These are phyloP conservation scores for Ustilago sp. DNA, from an alignment of 1,284 basidiomycete genomes.

Conservation along the genomic window DNA sequence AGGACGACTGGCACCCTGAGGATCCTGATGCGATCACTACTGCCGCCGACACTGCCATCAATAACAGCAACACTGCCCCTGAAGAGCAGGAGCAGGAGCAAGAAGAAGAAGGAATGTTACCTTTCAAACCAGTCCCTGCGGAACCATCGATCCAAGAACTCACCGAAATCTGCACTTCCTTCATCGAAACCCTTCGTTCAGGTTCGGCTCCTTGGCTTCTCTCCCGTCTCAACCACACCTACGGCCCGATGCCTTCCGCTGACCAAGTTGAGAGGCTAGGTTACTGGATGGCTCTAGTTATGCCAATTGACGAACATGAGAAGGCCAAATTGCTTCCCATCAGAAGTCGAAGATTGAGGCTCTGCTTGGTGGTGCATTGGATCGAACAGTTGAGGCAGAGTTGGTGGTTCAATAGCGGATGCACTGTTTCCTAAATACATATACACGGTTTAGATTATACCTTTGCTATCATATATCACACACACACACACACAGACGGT, in stretches of 20 bases:
- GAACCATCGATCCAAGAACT: slow-evolving; percentile 76
- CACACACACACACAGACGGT: neutral
- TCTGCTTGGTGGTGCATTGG: slow-evolving; percentile 90
- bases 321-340: slow-evolving; percentile 94
- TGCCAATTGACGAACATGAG: slow-evolving; percentile 95
- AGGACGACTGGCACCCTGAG: neutral
- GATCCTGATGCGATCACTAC: neutral
- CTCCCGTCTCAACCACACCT: slow-evolving; percentile 78
- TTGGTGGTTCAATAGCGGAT: slow-evolving; percentile 70
- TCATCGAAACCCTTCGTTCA: slow-evolving; percentile 81
- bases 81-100: neutral
- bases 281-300: slow-evolving; percentile 84
- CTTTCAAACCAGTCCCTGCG: slow-evolving; percentile 49
- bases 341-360: slow-evolving; percentile 79
- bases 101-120: slow-evolving; percentile 25
- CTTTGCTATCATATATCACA: neutral
- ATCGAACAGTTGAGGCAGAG: slow-evolving; percentile 79
- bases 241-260: slow-evolving; percentile 58
- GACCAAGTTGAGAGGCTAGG: slow-evolving; percentile 59
- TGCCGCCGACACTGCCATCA: neutral
- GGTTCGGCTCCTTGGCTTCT: slow-evolving; percentile 91
- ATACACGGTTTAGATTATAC: slow-evolving; percentile 4
- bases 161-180: slow-evolving; percentile 80
- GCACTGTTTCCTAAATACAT: slow-evolving; percentile 53
- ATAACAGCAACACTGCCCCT: neutral